These are phyloP conservation scores for Hypoxylon trugodes DNA, from an alignment of 495 filamentous ascomycete species.

Conservation along the genomic window DNA sequence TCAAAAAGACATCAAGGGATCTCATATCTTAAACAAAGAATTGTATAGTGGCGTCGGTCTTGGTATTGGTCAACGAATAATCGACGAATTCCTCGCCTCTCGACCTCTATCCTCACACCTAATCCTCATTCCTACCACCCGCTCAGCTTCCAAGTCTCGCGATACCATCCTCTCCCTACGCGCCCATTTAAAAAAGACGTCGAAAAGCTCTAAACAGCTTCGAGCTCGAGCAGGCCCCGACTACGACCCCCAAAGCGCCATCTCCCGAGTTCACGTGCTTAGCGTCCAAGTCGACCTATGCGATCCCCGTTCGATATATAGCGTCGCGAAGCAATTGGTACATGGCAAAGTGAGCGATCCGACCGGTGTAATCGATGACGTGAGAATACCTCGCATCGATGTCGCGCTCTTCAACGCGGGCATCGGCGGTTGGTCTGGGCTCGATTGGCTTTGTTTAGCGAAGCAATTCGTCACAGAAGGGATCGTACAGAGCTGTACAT, in stretches of 20 bases:
- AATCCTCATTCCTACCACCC: constrained; percentile 72
- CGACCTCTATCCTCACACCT: constrained; percentile 69
- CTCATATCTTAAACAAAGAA: constrained; percentile 35
- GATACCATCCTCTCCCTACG: constrained; percentile 65
- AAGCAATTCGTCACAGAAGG: constrained; percentile 68
- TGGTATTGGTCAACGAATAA: constrained; percentile 83
- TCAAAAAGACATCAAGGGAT: neutral
- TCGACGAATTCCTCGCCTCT: constrained; percentile 84
- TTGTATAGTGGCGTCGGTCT: constrained; percentile 83
- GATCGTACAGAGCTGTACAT: constrained; percentile 73
- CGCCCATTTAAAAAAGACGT: constrained; percentile 57
- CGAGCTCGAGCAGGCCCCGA: constrained; percentile 48
- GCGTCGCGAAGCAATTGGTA: constrained; percentile 55
- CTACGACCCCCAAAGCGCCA: constrained; percentile 55
- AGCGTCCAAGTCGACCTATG: constrained; percentile 66
- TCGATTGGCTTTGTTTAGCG: constrained; percentile 73
- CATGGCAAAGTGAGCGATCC: constrained; percentile 59
- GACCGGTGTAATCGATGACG: constrained; percentile 48
- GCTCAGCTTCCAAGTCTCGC: constrained; percentile 65
- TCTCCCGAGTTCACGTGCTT: constrained; percentile 62
- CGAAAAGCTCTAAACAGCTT: constrained; percentile 47
- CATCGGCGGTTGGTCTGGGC: constrained; percentile 82
- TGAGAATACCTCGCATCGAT: constrained; percentile 75
- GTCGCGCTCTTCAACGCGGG: constrained; percentile 87
- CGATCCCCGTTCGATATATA: constrained; percentile 58